Evolutionary conservation across 805 yeast species (phyloP).

Genomic region (Candida maesae): DNA sequence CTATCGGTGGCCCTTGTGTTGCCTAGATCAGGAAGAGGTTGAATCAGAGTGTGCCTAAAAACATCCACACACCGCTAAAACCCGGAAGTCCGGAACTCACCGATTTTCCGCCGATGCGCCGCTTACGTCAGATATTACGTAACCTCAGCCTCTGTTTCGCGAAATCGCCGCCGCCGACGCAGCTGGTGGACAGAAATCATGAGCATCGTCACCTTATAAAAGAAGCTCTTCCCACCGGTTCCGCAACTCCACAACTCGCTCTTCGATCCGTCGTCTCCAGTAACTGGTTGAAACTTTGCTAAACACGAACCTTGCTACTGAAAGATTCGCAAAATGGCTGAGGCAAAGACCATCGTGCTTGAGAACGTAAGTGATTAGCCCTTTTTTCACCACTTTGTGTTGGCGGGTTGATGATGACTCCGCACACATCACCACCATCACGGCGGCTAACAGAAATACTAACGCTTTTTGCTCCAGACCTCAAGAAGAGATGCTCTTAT

Average conservation of each 20-base stretch:
- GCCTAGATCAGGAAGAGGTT: not conserved
- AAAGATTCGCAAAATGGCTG: slow-evolving; percentile 18
- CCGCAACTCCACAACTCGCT: not conserved
- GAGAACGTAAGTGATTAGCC: slow-evolving; percentile 37
- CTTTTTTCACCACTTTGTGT: not conserved
- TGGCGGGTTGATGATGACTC: not conserved
- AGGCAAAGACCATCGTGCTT: slow-evolving; percentile 35
- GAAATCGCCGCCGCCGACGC: not conserved
- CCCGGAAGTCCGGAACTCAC: no score
- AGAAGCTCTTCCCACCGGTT: not conserved
- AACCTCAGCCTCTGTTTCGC: not conserved
- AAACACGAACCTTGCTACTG: slow-evolving; percentile 1
- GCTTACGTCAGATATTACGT: no score
- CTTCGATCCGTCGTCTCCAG: not conserved
- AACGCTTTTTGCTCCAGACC: no score
- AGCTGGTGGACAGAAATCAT: not conserved
- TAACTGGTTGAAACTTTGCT: not conserved
- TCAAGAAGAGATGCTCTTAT: slow-evolving; percentile 92
- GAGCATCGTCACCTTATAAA: not conserved
- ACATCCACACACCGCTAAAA: no score
- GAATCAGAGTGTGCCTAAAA: not conserved
- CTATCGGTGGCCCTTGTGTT: no score
- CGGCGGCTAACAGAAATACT: slow-evolving; percentile 9
- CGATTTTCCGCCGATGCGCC: no score
- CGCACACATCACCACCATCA: not conserved